These are phyloP conservation scores for Candida andamanensis DNA, from an alignment of 805 yeast species.

Conservation along the genomic window DNA sequence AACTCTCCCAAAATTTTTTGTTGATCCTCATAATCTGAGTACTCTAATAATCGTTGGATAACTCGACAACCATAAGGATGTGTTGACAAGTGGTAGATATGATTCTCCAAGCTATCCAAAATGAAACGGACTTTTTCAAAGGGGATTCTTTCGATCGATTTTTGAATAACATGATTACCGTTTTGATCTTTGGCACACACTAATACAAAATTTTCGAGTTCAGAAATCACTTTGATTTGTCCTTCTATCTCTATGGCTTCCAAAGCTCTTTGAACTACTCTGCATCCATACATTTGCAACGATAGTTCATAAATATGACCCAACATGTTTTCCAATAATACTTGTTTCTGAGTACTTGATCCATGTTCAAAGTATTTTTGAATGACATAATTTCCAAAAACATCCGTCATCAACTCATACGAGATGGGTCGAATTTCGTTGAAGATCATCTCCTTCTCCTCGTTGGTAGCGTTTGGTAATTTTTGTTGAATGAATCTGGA, in stretches of 20 bases:
- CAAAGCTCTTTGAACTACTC: conserved; percentile 92
- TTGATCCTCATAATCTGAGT: conserved; percentile 63
- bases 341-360: conserved; percentile 57
- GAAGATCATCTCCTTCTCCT: conserved; percentile 73
- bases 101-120: conserved; percentile 61
- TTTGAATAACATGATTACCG: conserved; percentile 97
- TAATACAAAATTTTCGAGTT: conserved; percentile 63
- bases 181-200: conserved; percentile 77
- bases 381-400: conserved; percentile 94
- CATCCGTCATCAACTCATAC: conserved; percentile 85
- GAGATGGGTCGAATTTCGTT: conserved; percentile 75
- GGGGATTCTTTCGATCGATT: conserved; percentile 84
- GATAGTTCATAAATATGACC: conserved; percentile 74
- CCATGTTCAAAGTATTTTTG: conserved; percentile 92
- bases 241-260: conserved; percentile 63
- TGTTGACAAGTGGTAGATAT: conserved; percentile 79
- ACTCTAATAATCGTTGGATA: conserved; percentile 85
- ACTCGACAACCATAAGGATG: conserved; percentile 98
- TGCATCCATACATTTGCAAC: conserved; percentile 94
- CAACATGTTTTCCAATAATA: conserved; percentile 64
- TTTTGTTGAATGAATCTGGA: conserved; percentile 94
- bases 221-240: conserved; percentile 64
- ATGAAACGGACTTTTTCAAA: conserved; percentile 65
- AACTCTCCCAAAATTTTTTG: conserved; percentile 63
- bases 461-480: conserved; percentile 58